Base-by-base conservation (phyloP, 1,284 basidiomycete genomes). In the Chiua sp. region DNA sequence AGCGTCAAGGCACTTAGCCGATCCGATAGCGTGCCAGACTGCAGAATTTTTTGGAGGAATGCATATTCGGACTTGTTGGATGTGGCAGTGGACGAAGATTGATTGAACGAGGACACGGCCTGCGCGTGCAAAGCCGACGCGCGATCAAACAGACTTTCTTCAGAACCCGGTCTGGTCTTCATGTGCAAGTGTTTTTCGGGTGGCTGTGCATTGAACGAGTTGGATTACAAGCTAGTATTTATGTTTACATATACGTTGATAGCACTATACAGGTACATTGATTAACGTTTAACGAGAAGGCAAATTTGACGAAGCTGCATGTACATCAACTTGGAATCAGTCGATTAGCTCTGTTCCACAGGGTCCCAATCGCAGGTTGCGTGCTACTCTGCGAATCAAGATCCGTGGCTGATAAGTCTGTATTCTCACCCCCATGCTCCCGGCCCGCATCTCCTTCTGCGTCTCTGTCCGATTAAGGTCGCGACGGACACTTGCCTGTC, bases 1-100 rank as follows among this genome's bases (percentile, higher is more conserved):
- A 99, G 80, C 7, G 96, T 95, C 55, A 99, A 81, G 0, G 98
- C 98, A 59, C 94, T 95, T 2, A 99, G 88, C 62, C 94, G 85
- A 75, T 99, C 98, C 28, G 94, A 94, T 23, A 98, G 86, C 2
- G 98, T 99, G 65, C 96, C 96, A 51, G 88, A 88, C 33, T 87
- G 82, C 26, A 97, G 86, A 56, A 98, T 91, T 65, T 92, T 92
- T 54, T 88, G 82, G 56, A 98, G 82, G 78, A 98, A 98, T 7
- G 81, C 82, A 12, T 85, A 82, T 73, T 98, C 95, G 1, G 93
- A 71, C 22, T 79, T 78, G 16, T 74, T 72, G 12, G 75, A 72
- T n/a, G 78, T 78, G 53, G 70, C 65, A 3, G 78, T 74, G 23
- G 79, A 77, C 20, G 78, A 72, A 6, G 78, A 73, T 35, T 82